Conservation (phyloP, 208 protist genomes). For the Phytomonas sp. region DNA sequence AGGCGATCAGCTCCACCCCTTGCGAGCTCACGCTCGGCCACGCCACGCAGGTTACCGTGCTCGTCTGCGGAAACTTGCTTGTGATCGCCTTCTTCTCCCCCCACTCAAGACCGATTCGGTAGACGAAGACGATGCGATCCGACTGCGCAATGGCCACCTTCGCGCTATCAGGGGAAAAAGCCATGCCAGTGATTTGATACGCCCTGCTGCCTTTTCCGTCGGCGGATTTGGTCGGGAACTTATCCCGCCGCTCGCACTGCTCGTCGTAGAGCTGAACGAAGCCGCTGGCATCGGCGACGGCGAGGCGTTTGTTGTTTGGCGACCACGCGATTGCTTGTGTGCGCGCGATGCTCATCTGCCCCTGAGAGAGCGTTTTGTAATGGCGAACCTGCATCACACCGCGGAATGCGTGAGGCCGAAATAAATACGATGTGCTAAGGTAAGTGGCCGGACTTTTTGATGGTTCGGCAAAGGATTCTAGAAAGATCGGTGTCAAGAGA, state of each 20-base stretch:
- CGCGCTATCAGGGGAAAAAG: constrained; percentile 94
- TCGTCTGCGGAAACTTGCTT: constrained; percentile 93
- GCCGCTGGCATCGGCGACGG: constrained; percentile 80
- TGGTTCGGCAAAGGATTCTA: too few relatives aligned
- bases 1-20: constrained; percentile 91
- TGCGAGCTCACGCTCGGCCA: constrained; percentile 88
- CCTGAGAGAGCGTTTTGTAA: constrained; percentile 82
- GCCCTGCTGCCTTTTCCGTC: constrained; percentile 80
- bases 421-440: too few relatives aligned
- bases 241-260: constrained; percentile 89
- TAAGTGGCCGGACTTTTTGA: too few relatives aligned
- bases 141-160: constrained; percentile 94
- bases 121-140: constrained; percentile 95
- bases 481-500: too few relatives aligned
- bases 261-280: constrained; percentile 95
- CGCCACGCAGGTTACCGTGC: constrained; percentile 84
- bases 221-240: constrained; percentile 91
- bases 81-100: constrained; percentile 96
- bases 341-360: constrained; percentile 70
- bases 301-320: constrained; percentile 91
- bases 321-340: constrained; percentile 91
- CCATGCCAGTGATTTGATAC: constrained; percentile 88
- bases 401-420: too few relatives aligned
- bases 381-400: constrained; percentile 89
- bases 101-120: constrained; percentile 95